These are phyloP conservation scores for Datura wrightii DNA, from an alignment of 257 asterid species.

Conservation along the genomic window DNA sequence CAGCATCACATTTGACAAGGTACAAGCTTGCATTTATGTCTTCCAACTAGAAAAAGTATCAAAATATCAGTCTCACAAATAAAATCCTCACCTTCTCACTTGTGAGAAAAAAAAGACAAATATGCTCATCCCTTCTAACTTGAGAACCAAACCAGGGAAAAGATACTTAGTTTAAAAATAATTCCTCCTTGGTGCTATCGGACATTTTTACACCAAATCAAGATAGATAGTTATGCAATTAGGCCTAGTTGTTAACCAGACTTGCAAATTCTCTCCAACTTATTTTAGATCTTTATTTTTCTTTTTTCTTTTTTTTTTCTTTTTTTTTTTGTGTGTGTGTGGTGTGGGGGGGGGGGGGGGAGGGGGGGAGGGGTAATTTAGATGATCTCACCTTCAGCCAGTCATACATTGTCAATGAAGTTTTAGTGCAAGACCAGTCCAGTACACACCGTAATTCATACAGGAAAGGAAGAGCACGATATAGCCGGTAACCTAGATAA, in stretches of 20 bases:
- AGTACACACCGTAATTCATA: slow-evolving; percentile 97
- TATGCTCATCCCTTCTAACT: slow-evolving; percentile 9
- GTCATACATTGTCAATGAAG: slow-evolving; percentile 97
- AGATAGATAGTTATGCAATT: slow-evolving; percentile 13
- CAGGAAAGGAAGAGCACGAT: slow-evolving; percentile 95
- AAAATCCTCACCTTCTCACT: slow-evolving; percentile 15
- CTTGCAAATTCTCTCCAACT: slow-evolving; percentile 7
- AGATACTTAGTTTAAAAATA: not conserved
- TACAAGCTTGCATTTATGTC: slow-evolving; percentile 98
- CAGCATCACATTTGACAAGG: slow-evolving; percentile 96
- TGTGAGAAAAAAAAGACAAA: not conserved
- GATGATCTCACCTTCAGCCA: slow-evolving; percentile 88
- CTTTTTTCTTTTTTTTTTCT: not conserved
- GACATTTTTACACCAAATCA: not conserved
- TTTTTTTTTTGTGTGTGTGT: not conserved
- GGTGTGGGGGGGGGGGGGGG: not conserved
- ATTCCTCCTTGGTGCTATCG: not conserved
- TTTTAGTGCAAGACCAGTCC: slow-evolving; percentile 98
- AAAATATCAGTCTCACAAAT: slow-evolving; percentile 37
- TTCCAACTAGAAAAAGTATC: slow-evolving; percentile 72
- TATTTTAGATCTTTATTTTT: not conserved
- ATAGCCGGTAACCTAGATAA: slow-evolving; percentile 87
- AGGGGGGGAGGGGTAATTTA: slow-evolving; percentile 27
- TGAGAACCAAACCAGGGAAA: slow-evolving; percentile 9
- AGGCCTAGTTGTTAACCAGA: not conserved